Percentiles rank a stretch among this genome's conserved stretches.
phyloP scores from a whole-genome alignment of 441 rosid genomes.

The Erodium moschatum region DNA sequence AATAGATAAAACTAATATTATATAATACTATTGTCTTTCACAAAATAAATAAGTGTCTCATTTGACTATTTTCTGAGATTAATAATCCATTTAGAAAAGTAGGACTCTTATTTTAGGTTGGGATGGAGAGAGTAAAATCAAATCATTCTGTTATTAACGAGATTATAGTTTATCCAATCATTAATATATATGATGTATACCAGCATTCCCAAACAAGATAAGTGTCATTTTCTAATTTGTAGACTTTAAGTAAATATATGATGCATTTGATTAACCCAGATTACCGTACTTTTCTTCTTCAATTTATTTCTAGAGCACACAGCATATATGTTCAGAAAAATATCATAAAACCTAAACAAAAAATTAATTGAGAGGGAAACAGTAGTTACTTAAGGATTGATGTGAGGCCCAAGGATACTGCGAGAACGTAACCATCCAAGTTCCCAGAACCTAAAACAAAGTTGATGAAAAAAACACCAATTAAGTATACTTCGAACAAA shows the following conservation, averaged over 20 bases:
- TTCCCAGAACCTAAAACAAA: constrained; percentile 49
- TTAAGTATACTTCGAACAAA: too few relatives aligned
- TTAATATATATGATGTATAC: neutral
- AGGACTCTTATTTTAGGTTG: neutral
- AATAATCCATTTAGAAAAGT: neutral
- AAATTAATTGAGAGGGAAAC: neutral
- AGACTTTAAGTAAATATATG: neutral
- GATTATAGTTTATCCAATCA: neutral
- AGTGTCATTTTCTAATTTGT: neutral
- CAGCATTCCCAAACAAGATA: neutral
- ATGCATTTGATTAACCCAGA: neutral
- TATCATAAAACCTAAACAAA: constrained; percentile 13
- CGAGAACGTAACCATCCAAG: constrained; percentile 57
- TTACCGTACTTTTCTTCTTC: neutral
- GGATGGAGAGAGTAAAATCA: neutral
- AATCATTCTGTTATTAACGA: neutral
- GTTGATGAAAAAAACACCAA: neutral
- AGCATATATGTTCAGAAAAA: neutral
- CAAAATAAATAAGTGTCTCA: neutral
- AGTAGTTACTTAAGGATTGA: constrained; percentile 63
- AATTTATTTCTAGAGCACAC: neutral
- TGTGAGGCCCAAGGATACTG: constrained; percentile 59
- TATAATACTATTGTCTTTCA: neutral
- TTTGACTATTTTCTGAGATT: neutral
- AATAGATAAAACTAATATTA: neutral